A percentile compares a stretch with the other conserved stretches of the same genome.
Conservation (phyloP, 495 filamentous ascomycete genomes). For the Geopyxis carbonaria region DNA sequence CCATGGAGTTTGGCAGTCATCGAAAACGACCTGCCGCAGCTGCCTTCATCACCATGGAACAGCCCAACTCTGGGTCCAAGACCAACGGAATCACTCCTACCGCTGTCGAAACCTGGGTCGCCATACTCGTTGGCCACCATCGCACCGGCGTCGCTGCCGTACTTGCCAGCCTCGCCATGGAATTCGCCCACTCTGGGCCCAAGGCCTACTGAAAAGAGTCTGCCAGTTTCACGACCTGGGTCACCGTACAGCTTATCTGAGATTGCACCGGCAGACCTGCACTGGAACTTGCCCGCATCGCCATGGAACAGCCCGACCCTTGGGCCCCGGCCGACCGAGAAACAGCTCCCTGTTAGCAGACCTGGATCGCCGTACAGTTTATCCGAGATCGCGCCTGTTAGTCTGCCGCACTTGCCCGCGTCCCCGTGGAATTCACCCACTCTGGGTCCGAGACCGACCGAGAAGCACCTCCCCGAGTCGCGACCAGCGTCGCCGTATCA, state of each 20-base stretch:
- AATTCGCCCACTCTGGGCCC: background rate
- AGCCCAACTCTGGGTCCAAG: conserved; percentile 1
- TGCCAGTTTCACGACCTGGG: conserved; percentile 6
- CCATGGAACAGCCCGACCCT: conserved; percentile 3
- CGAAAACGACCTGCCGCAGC: conserved; percentile 9
- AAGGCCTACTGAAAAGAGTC: background rate
- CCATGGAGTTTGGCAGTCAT: background rate
- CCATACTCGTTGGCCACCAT: conserved; percentile 2
- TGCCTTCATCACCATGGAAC: background rate
- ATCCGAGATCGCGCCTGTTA: background rate
- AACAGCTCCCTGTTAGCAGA: conserved; percentile 1
- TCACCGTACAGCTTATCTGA: conserved; percentile 8
- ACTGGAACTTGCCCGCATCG: background rate
- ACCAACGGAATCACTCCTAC: background rate
- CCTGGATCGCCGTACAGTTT: conserved; percentile 1
- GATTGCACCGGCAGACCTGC: background rate
- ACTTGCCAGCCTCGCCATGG: conserved; percentile 4
- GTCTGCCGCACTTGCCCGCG: conserved; percentile 8
- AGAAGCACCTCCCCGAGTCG: background rate
- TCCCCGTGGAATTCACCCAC: conserved; percentile 1
- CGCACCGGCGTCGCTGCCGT: conserved; percentile 2
- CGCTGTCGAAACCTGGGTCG: conserved; percentile 7
- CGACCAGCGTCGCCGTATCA: background rate
- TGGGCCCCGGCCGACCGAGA: conserved; percentile 1
- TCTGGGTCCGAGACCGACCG: background rate